Percentiles rank a stretch among this genome's conserved stretches.
phyloP scores from a whole-genome alignment of 805 yeast species.

The Ogataea dorogensis region DNA sequence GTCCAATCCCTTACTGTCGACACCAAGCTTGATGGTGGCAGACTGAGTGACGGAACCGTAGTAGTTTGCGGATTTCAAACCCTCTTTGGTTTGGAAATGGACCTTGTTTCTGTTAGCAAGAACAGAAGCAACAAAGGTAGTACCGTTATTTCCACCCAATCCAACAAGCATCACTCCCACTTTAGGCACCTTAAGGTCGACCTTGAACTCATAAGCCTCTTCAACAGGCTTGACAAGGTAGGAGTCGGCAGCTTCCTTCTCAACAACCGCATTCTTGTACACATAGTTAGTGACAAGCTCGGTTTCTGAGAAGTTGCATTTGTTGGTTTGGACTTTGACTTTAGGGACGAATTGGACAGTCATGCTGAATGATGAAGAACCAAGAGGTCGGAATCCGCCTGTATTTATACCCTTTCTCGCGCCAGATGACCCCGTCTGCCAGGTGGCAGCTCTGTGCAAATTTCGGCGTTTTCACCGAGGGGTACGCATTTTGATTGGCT shows the following conservation, averaged over 20 bases:
- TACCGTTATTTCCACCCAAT: constrained; percentile 94
- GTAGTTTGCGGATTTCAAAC: constrained; percentile 69
- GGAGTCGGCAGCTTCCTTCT: constrained; percentile 47
- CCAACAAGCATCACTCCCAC: constrained; percentile 91
- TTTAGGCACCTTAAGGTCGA: constrained; percentile 77
- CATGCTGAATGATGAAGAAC: constrained; percentile 18
- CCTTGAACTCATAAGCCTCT: constrained; percentile 79
- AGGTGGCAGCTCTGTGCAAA: not conserved
- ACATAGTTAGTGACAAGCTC: constrained; percentile 61
- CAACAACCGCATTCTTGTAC: constrained; percentile 75
- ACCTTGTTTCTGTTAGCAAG: constrained; percentile 81
- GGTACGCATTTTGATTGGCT: constrained; percentile 11
- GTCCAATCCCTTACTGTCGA: constrained; percentile 78
- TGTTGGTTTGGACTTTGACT: constrained; percentile 57
- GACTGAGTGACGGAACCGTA: constrained; percentile 95
- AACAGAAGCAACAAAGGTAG: constrained; percentile 82
- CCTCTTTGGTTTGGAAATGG: constrained; percentile 78
- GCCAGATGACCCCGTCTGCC: constrained; percentile 1
- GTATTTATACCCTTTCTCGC: constrained; percentile 10
- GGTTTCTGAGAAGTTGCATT: constrained; percentile 47
- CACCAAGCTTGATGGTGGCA: constrained; percentile 85
- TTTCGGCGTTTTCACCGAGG: constrained; percentile 17
- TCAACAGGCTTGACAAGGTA: constrained; percentile 67
- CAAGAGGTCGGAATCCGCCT: constrained; percentile 2
- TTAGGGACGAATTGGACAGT: constrained; percentile 36